Base-by-base conservation (phyloP, 2,329 filamentous ascomycete genomes). In the Colletotrichum chlorophyti region DNA sequence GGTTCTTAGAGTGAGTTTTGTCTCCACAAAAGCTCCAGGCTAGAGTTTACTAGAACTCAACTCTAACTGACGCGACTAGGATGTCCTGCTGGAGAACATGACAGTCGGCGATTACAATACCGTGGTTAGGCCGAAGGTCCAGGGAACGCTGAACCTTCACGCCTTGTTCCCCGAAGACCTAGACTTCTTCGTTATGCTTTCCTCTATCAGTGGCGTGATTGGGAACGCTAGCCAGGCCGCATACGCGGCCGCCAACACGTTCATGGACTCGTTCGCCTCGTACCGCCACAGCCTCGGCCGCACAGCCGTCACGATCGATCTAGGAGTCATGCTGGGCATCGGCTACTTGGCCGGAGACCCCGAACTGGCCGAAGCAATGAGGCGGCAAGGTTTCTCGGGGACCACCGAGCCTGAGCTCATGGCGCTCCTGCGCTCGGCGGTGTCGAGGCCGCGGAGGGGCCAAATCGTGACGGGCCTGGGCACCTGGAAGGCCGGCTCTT, bases 141-240 rank as follows among this genome's bases (percentile, higher is more conserved):
- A 65, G 5, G 72, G 71, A 5, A 67, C 62, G 1, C 61, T 58
- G 17, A 58, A 68, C 41, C 60, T 76, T 5, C 63, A 73, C 48
- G 38, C 45, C 17, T 15, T 70, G 0, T 8, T 26, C 8, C 14
- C 45, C 21, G 3, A 4, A 9, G 42, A 38, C 7, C 34, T 76
- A 0, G 74, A 76, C 59, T 74, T 80, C 65, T 79, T 76, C 62
- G 53, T 74, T 52, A 65, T 72, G 61, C 54, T 73, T 9, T 75
- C 72, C 5, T 78, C 76, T 4, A 59, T 71, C 15, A 65, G 68
- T 1, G 70, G 68, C 15, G 64, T 75, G n/a, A 52, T 71, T 10
- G 76, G 74, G 3, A 68, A 67, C 19, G 59, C 65, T 9, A 67
- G 66, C 4, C 76, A 78, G 51, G 64, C 69, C 49, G 78, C 76